These are phyloP conservation scores for Acanthamoeba quina DNA, from an alignment of 208 protist species.

Conservation along the genomic window DNA sequence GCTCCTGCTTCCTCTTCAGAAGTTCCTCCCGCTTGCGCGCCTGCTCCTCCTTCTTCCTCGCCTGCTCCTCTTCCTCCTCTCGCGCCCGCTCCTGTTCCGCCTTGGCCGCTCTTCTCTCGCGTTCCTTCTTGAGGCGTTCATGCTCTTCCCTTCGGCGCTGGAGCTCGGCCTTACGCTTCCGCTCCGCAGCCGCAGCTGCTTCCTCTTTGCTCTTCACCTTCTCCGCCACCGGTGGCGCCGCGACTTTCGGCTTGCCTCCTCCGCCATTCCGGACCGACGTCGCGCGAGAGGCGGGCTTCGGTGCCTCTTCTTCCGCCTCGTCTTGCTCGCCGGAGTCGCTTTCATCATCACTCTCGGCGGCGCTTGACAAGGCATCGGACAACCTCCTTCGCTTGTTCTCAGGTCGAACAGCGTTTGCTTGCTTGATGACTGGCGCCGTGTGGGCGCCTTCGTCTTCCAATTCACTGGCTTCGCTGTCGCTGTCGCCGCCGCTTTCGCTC, in stretches of 20 bases:
- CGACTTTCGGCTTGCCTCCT: neutral
- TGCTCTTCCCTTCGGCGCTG: neutral
- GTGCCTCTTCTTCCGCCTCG: neutral
- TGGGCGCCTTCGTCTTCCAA: neutral
- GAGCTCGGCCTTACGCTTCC: neutral
- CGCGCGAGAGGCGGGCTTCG: neutral
- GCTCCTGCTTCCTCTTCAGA: neutral
- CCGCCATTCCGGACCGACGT: neutral
- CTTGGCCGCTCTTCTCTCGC: neutral
- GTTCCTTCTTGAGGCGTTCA: neutral
- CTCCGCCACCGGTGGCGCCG: too few relatives aligned
- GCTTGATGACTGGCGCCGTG: neutral
- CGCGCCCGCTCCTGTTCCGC: neutral
- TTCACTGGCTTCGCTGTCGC: neutral
- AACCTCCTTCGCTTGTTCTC: neutral
- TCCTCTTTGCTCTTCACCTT: neutral
- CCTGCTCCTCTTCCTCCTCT: neutral
- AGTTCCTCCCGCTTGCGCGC: conserved; percentile 16
- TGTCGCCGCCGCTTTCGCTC: neutral
- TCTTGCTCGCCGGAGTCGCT: too few relatives aligned
- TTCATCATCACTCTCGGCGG: neutral
- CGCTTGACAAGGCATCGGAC: neutral
- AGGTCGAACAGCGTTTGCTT: neutral
- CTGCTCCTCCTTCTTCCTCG: neutral
- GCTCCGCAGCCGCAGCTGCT: neutral